Conservation (phyloP, 805 yeast species). For the Pichia cephalocereana region DNA sequence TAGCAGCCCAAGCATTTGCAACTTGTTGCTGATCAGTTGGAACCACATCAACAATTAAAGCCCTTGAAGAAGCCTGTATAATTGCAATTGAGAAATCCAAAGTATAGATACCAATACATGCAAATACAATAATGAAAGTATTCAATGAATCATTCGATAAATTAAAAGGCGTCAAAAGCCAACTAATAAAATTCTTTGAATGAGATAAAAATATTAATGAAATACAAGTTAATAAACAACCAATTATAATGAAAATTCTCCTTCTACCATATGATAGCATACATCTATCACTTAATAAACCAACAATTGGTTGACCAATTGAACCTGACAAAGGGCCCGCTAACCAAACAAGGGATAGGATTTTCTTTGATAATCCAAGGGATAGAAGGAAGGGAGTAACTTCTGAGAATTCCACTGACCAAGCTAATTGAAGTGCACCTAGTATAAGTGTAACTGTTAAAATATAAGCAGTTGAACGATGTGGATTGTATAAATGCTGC, state of each 20-base stretch:
- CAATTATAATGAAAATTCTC: slow-evolving; percentile 49
- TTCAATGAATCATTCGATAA: slow-evolving; percentile 19
- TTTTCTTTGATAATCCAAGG: slow-evolving; percentile 49
- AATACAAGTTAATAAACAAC: slow-evolving; percentile 37
- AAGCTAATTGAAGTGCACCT: slow-evolving; percentile 54
- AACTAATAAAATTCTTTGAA: slow-evolving; percentile 32
- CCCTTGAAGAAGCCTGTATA: slow-evolving; percentile 53
- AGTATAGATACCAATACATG: slow-evolving; percentile 43
- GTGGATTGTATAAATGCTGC: slow-evolving; percentile 29
- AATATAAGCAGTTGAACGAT: slow-evolving; percentile 35
- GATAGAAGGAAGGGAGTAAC: slow-evolving; percentile 55
- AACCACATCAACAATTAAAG: slow-evolving; percentile 53
- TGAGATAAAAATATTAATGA: slow-evolving; percentile 39
- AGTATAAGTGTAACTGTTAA: slow-evolving; percentile 37
- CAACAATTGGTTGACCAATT: slow-evolving; percentile 56
- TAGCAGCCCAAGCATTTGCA: slow-evolving; percentile 61
- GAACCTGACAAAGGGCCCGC: slow-evolving; percentile 61
- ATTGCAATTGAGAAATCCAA: slow-evolving; percentile 50
- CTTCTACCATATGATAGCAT: slow-evolving; percentile 39
- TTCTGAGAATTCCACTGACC: slow-evolving; percentile 59
- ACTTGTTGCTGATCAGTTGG: slow-evolving; percentile 46
- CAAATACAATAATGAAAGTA: slow-evolving; percentile 35
- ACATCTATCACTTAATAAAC: slow-evolving; percentile 46
- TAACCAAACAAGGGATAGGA: slow-evolving; percentile 52
- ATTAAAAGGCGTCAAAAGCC: slow-evolving; percentile 20